Evolutionary conservation across 805 yeast species (phyloP).

Genomic region (Blastobotrys chiropterorum): DNA sequence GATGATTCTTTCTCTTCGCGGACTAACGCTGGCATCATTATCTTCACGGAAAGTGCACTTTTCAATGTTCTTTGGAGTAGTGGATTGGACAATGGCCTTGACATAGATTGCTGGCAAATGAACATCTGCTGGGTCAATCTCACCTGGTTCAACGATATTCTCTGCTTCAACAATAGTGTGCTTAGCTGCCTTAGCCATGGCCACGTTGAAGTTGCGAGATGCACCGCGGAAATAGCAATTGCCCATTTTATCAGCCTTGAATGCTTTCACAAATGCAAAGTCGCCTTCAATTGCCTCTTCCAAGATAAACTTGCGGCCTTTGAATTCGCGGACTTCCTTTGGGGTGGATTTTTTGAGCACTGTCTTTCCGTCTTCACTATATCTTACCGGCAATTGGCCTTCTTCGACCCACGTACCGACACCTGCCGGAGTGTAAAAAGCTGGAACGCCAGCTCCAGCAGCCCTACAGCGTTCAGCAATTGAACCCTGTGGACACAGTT

Average conservation of each 20-base stretch:
- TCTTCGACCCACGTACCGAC: conserved; percentile 46
- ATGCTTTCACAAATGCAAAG: conserved; percentile 43
- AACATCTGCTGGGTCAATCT: conserved; percentile 39
- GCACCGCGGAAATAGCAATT: conserved; percentile 44
- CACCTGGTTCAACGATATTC: conserved; percentile 42
- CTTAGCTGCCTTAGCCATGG: conserved; percentile 41
- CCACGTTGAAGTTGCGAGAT: conserved; percentile 41
- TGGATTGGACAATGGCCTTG: conserved; percentile 35
- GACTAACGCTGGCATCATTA: conserved; percentile 3
- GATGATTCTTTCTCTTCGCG: conserved; percentile 34
- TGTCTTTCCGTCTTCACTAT: conserved; percentile 32
- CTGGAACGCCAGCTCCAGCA: conserved; percentile 45
- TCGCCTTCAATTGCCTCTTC: conserved; percentile 43
- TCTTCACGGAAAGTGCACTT: conserved; percentile 21
- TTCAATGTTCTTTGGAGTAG: conserved; percentile 40
- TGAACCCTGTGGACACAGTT: conserved; percentile 47
- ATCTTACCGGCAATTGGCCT: conserved; percentile 42
- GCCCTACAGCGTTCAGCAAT: conserved; percentile 45
- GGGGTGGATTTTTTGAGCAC: conserved; percentile 35
- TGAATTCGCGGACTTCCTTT: conserved; percentile 38
- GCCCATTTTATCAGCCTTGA: conserved; percentile 43
- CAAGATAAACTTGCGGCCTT: conserved; percentile 38
- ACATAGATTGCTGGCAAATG: conserved; percentile 45
- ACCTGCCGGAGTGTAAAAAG: conserved; percentile 45
- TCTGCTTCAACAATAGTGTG: conserved; percentile 46